These are phyloP conservation scores for Schizochytrium sp. DNA, from an alignment of 108 stramenopile genomes.

Conservation along the genomic window DNA sequence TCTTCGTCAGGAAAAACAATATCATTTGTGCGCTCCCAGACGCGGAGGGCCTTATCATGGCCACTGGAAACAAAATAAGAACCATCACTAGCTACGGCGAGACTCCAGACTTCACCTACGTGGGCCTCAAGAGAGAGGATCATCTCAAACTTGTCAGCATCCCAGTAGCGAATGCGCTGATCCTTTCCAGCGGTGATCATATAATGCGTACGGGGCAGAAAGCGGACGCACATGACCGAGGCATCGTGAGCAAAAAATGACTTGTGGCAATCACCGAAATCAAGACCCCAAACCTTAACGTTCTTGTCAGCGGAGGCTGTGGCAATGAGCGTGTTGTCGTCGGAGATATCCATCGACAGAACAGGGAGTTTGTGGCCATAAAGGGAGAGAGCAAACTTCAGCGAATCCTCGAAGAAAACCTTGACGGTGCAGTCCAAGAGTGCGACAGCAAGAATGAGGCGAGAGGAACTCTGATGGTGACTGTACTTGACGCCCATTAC, in stretches of 20 bases:
- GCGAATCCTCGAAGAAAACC: conserved; percentile 96
- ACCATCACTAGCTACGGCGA: conserved; percentile 87
- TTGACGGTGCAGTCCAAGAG: conserved; percentile 94
- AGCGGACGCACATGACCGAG: conserved; percentile 89
- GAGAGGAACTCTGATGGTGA: conserved; percentile 79
- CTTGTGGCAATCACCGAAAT: conserved; percentile 98
- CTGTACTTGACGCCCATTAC: conserved; percentile 88
- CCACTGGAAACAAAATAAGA: conserved; percentile 87
- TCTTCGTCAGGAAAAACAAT: conserved; percentile 97
- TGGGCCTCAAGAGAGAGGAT: conserved; percentile 90
- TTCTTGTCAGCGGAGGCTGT: conserved; percentile 97
- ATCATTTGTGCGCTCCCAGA: conserved; percentile 96
- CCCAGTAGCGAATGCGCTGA: conserved; percentile 93
- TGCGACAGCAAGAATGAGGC: conserved; percentile 84
- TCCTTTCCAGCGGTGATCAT: conserved; percentile 96
- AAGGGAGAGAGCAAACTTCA: conserved; percentile 95
- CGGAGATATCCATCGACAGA: conserved; percentile 89
- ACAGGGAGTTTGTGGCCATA: conserved; percentile 98
- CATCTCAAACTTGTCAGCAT: conserved; percentile 95
- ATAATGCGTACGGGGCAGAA: conserved; percentile 90
- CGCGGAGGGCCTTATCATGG: conserved; percentile 92
- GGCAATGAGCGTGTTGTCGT: conserved; percentile 92
- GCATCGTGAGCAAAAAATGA: conserved; percentile 96
- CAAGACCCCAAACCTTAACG: conserved; percentile 97
- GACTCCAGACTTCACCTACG: conserved; percentile 86